Percentiles rank a stretch among this genome's conserved stretches.
Conservation (phyloP, 768 basidiomycete species). For the Phlebiopsis gigantea region DNA sequence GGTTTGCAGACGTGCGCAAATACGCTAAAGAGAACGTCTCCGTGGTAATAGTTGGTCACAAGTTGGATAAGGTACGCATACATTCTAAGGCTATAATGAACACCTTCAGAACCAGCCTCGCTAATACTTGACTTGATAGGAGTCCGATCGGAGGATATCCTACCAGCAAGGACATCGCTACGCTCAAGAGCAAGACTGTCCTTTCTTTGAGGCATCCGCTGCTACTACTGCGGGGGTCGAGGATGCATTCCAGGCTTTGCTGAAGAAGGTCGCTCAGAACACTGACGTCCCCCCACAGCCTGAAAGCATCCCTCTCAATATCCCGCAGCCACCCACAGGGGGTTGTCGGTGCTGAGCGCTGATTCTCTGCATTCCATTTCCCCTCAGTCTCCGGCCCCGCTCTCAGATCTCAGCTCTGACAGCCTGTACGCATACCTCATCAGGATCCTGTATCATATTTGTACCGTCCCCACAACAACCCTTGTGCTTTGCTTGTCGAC, state of each 20-base stretch:
- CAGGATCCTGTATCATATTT: not conserved
- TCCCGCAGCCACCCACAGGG: not conserved
- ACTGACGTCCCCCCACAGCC: conserved; percentile 36
- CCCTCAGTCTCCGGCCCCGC: no score
- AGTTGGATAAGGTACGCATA: conserved; percentile 77
- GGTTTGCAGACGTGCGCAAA: conserved; percentile 91
- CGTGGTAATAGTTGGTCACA: conserved; percentile 93
- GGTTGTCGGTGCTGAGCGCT: not conserved
- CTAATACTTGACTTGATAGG: conserved; percentile 28
- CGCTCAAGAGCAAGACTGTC: conserved; percentile 74
- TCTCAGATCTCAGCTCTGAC: not conserved
- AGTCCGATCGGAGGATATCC: conserved; percentile 39
- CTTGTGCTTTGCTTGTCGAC: no score
- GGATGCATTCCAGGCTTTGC: conserved; percentile 72
- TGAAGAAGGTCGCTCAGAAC: conserved; percentile 76
- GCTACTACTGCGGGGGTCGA: conserved; percentile 84
- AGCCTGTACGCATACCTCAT: not conserved
- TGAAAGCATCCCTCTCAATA: not conserved
- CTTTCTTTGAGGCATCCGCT: conserved; percentile 90
- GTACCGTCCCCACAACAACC: no score
- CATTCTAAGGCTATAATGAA: not conserved
- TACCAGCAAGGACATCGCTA: conserved; percentile 74
- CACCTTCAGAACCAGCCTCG: conserved; percentile 75
- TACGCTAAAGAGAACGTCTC: conserved; percentile 83
- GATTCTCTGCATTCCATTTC: not conserved